These are phyloP conservation scores for Eurotiales sp. DNA, from an alignment of 2,329 filamentous ascomycete genomes.

Conservation along the genomic window DNA sequence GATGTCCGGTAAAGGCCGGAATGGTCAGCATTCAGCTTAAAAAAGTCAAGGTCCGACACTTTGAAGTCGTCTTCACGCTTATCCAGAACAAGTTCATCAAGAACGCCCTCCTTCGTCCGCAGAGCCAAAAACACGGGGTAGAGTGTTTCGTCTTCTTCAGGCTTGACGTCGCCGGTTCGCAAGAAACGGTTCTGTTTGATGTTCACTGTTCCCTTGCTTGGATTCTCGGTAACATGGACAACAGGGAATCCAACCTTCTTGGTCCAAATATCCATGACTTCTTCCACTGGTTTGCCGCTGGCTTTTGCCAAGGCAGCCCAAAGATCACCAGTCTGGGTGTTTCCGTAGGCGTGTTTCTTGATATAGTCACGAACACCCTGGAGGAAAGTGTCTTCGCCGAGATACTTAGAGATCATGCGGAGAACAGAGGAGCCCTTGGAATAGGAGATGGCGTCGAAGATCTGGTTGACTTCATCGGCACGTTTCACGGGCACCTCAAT, in stretches of 20 bases:
- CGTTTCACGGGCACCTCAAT: conserved; percentile 96
- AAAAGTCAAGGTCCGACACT: conserved; percentile 78
- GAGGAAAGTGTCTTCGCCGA: conserved; percentile 89
- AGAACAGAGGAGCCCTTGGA: conserved; percentile 94
- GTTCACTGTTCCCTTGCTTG: conserved; percentile 67
- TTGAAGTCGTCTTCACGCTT: conserved; percentile 74
- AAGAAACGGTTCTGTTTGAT: conserved; percentile 95
- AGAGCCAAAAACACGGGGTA: conserved; percentile 89
- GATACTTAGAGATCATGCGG: conserved; percentile 93
- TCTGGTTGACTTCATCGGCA: conserved; percentile 95
- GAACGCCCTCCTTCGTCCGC: conserved; percentile 75
- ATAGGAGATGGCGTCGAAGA: conserved; percentile 97
- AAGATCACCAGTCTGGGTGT: conserved; percentile 85
- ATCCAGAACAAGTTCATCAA: conserved; percentile 69
- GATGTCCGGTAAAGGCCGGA: conserved; percentile 88
- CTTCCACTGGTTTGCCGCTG: conserved; percentile 84
- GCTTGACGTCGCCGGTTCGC: conserved; percentile 85
- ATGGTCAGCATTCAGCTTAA: conserved; percentile 94
- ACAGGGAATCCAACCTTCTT: conserved; percentile 95
- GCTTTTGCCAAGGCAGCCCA: conserved; percentile 85
- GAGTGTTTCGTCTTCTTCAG: conserved; percentile 82
- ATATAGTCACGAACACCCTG: conserved; percentile 87
- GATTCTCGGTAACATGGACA: conserved; percentile 75
- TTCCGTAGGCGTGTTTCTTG: conserved; percentile 94
- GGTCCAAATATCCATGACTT: conserved; percentile 94